Evolutionary conservation across 257 asterid species (phyloP), one percentile per base, ranked within the genome.

Genomic region (Lycium barbarum): DNA sequence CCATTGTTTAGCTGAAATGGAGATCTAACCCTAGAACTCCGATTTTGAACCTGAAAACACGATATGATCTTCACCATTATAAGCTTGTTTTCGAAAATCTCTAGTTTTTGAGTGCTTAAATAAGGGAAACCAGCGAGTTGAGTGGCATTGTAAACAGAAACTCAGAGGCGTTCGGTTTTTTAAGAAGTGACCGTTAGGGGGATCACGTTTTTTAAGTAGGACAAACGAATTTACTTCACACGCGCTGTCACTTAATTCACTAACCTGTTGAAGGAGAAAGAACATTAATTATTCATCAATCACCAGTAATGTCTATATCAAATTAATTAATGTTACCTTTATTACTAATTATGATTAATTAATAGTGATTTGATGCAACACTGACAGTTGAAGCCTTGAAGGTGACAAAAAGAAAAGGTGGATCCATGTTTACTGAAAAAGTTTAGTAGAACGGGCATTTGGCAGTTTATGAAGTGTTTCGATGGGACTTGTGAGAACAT

Each of bases 61-160:
- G 87, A 86, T 40, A 85, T 79, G 80, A 73, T 66, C 84, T 90
- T 88, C 92, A 85, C 85, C 91, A 86, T 90, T 80, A 22, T 76
- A 13, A 26, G 47, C 65, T 76, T 14, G 0, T 0, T 4, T 33
- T 51, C 1, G 0, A 22, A 76, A 51, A 49, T 1, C 13, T 45
- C 1, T 3, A 74, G 22, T 22, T 12, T 51, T 63, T 73, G 14
- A 6, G 3, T 57, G 59, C 20, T 74, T 7, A 74, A 20, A 74
- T 13, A 3, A 18, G 7, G 43, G 14, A 76, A 76, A 7, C 12
- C 26, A 40, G 58, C 18, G 58, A 71, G 68, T 20, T 7, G 9
- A 20, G 68, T n/a, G 68, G 12, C 36, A 20, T 3, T 73, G 80
- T 10, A 67, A 73, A 20, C 80, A 47, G 81, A 74, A 74, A 74